Percentiles rank a stretch among this genome's conserved stretches.
Conservation (phyloP, 169 alveolate species). For the Plasmodium sp. region DNA sequence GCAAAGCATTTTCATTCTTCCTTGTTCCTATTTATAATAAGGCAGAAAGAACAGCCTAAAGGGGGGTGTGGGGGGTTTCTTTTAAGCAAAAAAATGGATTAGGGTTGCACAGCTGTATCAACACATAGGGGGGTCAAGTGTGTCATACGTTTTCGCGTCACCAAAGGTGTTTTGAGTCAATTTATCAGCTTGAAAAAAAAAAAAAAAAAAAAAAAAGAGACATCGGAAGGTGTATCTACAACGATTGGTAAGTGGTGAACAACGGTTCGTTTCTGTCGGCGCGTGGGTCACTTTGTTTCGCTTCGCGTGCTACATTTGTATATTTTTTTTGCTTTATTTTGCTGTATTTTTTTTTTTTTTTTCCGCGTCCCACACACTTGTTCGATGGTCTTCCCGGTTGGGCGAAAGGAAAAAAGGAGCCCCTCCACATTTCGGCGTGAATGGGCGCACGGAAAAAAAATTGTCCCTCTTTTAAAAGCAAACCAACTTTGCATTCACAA, state of each 20-base stretch:
- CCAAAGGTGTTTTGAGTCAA: neutral
- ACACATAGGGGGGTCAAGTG: neutral
- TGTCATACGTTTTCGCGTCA: neutral
- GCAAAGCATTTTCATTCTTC: neutral
- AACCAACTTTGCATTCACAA: neutral
- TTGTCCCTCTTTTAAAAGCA: neutral
- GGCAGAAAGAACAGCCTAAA: neutral
- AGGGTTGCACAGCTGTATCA: neutral
- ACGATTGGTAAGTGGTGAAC: neutral
- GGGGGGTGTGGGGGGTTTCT: neutral
- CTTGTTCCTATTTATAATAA: neutral
- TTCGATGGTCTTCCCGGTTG: neutral
- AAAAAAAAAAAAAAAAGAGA: slow-evolving; percentile 41
- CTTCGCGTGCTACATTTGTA: neutral
- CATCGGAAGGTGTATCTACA: slow-evolving; percentile 23
- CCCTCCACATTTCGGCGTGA: neutral
- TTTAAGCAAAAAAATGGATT: neutral
- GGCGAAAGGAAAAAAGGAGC: neutral
- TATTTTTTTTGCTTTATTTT: too few relatives aligned
- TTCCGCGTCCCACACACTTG: neutral
- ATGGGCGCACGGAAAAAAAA: neutral
- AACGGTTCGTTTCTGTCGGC: neutral
- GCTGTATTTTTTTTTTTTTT: too few relatives aligned
- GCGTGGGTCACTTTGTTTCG: neutral
- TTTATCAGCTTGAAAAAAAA: neutral